Evolutionary conservation across 129 eudicot species (phyloP), one percentile per base, ranked within the genome.

Genomic region (Cynara cardunculus): DNA sequence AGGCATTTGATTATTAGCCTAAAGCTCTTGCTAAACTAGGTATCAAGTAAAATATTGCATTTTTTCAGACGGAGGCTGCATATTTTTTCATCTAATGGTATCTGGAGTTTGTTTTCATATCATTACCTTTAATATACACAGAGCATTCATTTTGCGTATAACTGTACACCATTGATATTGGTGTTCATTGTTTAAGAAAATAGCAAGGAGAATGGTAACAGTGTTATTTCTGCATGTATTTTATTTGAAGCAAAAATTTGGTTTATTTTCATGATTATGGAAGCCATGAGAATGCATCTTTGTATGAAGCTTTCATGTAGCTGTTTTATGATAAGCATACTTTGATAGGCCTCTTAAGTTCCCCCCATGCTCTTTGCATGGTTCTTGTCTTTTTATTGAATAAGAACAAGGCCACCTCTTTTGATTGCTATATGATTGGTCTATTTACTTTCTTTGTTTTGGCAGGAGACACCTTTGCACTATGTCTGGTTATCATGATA

Each of bases 401-500:
- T n/a, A 8, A 61, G 68, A 61, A 1, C 26, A 61, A 61, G 19
- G 19, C 68, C 26, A 8, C 18, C 31, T 28, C 34, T 4, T 67
- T 74, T 39, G 31, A 19, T 3, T 68, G 56, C 49, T 30, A 53
- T 75, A 32, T 49, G 44, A 53, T 14, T 70, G 75, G 14, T 24
- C 3, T 44, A 32, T 25, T 66, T 18, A 73, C 28, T 28, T 56
- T 72, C 64, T 79, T 3, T 44, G 2, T 56, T 84, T 78, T 87
- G 68, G 49, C 91, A 96, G 99, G 99, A 83, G 77, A 16, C 99
- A 96, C 79, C 84, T 91, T 49, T 91, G 96, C 85, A 92, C 98
- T 14, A 85, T 96, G 37, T 87, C 98, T 74, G 98, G 99, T 75
- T 93, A 91, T 93, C 98, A 96, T 80, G 96, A 93, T 46, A 87